Percentiles rank a stretch among this genome's conserved stretches.
phyloP scores from a whole-genome alignment of 2,329 filamentous ascomycete genomes.

The Plenodomus biglobosus region DNA sequence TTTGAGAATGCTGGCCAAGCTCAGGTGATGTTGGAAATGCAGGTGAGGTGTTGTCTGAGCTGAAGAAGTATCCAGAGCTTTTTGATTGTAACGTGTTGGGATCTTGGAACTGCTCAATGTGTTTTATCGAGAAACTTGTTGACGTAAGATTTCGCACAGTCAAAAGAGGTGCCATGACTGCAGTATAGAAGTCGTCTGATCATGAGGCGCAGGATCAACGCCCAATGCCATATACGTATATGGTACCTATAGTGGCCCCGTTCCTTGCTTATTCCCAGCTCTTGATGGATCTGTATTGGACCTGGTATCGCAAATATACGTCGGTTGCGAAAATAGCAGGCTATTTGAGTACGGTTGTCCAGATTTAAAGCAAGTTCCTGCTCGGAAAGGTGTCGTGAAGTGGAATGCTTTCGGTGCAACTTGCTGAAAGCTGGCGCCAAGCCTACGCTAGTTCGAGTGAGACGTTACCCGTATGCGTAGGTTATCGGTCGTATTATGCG shows the following conservation, averaged over 20 bases:
- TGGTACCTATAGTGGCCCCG: not conserved
- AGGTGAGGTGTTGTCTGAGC: slow-evolving; percentile 23
- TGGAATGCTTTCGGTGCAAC: not conserved
- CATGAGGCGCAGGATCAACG: not conserved
- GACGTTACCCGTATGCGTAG: slow-evolving; percentile 4
- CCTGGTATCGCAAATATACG: not conserved
- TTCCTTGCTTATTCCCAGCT: not conserved
- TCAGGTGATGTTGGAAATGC: slow-evolving; percentile 44
- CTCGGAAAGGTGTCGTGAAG: slow-evolving; percentile 4
- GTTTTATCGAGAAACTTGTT: slow-evolving; percentile 70
- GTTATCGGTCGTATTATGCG: not conserved
- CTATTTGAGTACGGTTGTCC: not conserved
- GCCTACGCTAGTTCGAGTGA: slow-evolving; percentile 6
- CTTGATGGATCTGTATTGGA: not conserved
- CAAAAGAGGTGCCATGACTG: slow-evolving; percentile 50
- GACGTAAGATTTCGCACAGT: slow-evolving; percentile 81
- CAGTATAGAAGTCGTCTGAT: not conserved
- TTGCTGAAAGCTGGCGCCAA: slow-evolving; percentile 8
- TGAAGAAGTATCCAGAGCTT: slow-evolving; percentile 37
- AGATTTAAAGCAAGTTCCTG: not conserved
- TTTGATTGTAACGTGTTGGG: slow-evolving; percentile 47
- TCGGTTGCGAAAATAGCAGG: not conserved
- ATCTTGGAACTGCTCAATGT: slow-evolving; percentile 71
- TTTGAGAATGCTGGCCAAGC: slow-evolving; percentile 59
- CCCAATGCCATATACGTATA: not conserved